Evolutionary conservation across 2,329 filamentous ascomycete species (phyloP).

Genomic region (Chaetomium sp.): DNA sequence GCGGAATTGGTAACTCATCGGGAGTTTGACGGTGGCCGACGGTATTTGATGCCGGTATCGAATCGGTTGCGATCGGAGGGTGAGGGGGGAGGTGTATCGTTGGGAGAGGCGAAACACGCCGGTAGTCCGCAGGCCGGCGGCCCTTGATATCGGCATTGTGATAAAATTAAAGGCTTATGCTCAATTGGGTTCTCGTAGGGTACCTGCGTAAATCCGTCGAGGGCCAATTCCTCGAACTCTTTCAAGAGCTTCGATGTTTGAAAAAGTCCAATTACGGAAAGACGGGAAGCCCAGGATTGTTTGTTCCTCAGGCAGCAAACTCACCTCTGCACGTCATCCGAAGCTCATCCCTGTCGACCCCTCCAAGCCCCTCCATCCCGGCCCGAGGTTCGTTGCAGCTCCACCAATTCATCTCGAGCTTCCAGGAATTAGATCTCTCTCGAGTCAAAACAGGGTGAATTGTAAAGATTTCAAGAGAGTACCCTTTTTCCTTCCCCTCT

Average conservation of each 20-base stretch:
- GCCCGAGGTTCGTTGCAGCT: conserved; percentile 24
- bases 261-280: conserved; percentile 16
- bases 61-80: conserved; percentile 4
- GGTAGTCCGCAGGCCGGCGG: conserved; percentile 17
- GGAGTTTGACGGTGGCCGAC: background rate
- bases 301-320: conserved; percentile 24
- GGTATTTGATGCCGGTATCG: background rate
- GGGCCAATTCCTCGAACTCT: background rate
- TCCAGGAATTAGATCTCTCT: background rate
- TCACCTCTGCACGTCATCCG: conserved; percentile 14
- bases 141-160: conserved; percentile 23
- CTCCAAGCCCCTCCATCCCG: conserved; percentile 11
- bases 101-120: conserved; percentile 12
- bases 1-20: conserved; percentile 14
- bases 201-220: background rate
- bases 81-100: conserved; percentile 14
- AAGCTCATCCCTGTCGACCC: conserved; percentile 23
- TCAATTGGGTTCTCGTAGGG: background rate
- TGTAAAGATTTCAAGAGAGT: background rate
- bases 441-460: background rate
- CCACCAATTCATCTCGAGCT: conserved; percentile 15
- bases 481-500: background rate
- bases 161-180: background rate
- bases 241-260: background rate
- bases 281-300: conserved; percentile 2